Percentiles rank a stretch among this genome's conserved stretches.
phyloP scores from a whole-genome alignment of 768 basidiomycete genomes.

The Amanita pseudoporphyria region DNA sequence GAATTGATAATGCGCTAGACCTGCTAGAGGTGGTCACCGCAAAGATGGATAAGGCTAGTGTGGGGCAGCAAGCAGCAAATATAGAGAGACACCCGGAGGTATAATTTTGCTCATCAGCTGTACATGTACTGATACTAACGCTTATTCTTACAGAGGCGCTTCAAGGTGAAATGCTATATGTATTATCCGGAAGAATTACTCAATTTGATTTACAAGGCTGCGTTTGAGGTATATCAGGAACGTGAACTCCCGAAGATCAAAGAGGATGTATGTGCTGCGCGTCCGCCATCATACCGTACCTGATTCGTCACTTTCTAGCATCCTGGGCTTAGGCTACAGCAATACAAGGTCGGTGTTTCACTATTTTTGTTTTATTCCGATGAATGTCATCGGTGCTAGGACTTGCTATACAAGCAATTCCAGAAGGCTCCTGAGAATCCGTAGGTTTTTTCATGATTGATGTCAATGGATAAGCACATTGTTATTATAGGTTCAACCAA shows the following conservation, averaged over 20 bases:
- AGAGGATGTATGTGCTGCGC: conserved; percentile 42
- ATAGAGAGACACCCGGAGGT: conserved; percentile 93
- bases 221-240: conserved; percentile 88
- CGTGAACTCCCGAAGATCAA: conserved; percentile 72
- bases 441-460: conserved; percentile 34
- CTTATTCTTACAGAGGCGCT: conserved; percentile 53
- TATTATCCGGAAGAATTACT: neutral
- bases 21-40: conserved; percentile 82
- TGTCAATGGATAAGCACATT: neutral
- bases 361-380: neutral
- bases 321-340: conserved; percentile 83
- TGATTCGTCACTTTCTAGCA: conserved; percentile 35
- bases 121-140: conserved; percentile 9
- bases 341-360: conserved; percentile 61
- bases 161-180: conserved; percentile 48
- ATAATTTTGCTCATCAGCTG: conserved; percentile 12
- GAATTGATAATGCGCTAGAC: conserved; percentile 87
- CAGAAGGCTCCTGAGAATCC: conserved; percentile 95
- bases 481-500: conserved; percentile 74
- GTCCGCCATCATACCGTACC: conserved; percentile 6
- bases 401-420: conserved; percentile 88
- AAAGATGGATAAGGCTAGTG: conserved; percentile 87
- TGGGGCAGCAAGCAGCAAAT: conserved; percentile 78
- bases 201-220: conserved; percentile 38
- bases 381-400: conserved; percentile 30